These are phyloP conservation scores for Actinomucor elegans DNA, from an alignment of 371 early-diverging fungal species.

Conservation along the genomic window DNA sequence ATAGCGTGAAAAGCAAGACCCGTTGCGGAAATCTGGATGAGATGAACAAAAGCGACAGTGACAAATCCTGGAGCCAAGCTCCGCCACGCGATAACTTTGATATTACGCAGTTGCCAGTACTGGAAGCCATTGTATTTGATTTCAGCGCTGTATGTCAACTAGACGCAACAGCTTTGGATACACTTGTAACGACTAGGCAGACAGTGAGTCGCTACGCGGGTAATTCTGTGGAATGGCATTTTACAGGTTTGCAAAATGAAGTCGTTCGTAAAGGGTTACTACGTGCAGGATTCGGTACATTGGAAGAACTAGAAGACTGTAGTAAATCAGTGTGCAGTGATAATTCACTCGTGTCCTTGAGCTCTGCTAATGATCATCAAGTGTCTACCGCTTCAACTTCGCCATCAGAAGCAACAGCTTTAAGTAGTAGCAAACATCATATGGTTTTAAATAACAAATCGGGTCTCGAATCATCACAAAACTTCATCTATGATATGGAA, in stretches of 20 bases:
- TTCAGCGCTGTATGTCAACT: slow-evolving; percentile 72
- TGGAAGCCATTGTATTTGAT: slow-evolving; percentile 76
- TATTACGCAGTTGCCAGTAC: slow-evolving; percentile 38
- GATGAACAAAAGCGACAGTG: slow-evolving; percentile 22
- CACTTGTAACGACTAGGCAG: slow-evolving; percentile 49
- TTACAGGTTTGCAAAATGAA: slow-evolving; percentile 22
- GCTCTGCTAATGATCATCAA: not conserved
- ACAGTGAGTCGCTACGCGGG: slow-evolving; percentile 46
- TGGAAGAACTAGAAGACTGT: not conserved
- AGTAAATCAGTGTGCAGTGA: not conserved
- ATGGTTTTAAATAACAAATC: slow-evolving; percentile 1
- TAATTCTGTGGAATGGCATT: slow-evolving; percentile 34
- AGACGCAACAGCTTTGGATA: slow-evolving; percentile 79
- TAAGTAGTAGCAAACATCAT: not conserved
- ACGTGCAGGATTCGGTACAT: slow-evolving; percentile 33
- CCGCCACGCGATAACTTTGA: not conserved
- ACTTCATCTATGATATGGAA: slow-evolving; percentile 7
- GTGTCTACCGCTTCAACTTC: not conserved
- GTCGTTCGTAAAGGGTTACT: slow-evolving; percentile 27
- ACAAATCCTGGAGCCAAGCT: slow-evolving; percentile 45
- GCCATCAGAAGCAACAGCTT: no score
- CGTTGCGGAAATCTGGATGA: slow-evolving; percentile 8
- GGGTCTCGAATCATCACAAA: slow-evolving; percentile 1
- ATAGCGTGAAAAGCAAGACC: slow-evolving; percentile 5
- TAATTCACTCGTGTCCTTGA: slow-evolving; percentile 4